Base-by-base conservation (phyloP, 805 yeast species). In the Pichia occidentalis region DNA sequence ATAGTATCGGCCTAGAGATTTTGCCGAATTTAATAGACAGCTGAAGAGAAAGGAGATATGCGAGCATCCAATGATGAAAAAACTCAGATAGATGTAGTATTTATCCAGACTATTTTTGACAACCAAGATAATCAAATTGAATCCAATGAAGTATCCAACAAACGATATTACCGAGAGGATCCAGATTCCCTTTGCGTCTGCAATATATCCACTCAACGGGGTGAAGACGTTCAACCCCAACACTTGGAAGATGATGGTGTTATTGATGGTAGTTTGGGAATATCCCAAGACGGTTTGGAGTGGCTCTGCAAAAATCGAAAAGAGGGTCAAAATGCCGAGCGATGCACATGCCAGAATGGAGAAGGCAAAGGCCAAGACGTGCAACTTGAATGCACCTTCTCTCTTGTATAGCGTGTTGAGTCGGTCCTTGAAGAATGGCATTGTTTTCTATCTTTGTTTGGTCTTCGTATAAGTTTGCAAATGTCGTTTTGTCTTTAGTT, bases 221-320 rank as follows among this genome's bases (percentile, higher is more conserved):
- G 87, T 76, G 16, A 86, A 78, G 24, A 83, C 59, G 56, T 87
- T 88, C 77, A 84, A 76, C 4, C 96, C 97, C 38, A 85, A 54
- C 10, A 84, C 84, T 7, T 83, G 79, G 17, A 75, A 67, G 25
- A 85, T 78, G 21, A 92, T 83, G 19, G 88, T 76, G 38, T 73
- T 63, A 61, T 90, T 90, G 54, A 73, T 68, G 40, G 65, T 61
- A 27, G 82, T 63, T 48, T 85, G 86, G 1, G 80, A 56, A 52
- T 81, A 77, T 3, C 75, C 73, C 31, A 81, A 60, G 19, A 66
- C 59, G 10, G 62, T 53, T 44, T 75, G 77, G 52, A 92, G 72
- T 5, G 82, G 75, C 20, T 78, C 74, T 4, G 95, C 73, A 59
- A 82, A 88, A 29, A 90, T 64, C 5, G 96, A 57, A 32, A 60